Conservation (phyloP, 1,139 yeast species). For the Zygosaccharomyces pseudobailii region DNA sequence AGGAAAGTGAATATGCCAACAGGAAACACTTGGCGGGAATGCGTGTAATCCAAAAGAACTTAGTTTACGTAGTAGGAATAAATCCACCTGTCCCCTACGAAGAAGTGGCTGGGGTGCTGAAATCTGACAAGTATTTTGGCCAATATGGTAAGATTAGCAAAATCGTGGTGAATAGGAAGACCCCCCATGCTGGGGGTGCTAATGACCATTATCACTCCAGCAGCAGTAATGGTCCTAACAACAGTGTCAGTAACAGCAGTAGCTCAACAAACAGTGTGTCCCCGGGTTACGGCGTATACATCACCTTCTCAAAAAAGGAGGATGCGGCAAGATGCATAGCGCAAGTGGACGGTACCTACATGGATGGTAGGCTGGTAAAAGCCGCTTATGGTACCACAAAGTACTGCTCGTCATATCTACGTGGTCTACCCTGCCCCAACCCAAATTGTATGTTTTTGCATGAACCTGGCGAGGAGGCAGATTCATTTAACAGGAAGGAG, state of each 20-base stretch:
- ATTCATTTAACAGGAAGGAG: conserved; percentile 90
- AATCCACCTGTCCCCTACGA: conserved; percentile 85
- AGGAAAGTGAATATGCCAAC: conserved; percentile 82
- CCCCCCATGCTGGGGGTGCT: conserved; percentile 39
- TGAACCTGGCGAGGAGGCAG: conserved; percentile 99
- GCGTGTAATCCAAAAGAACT: conserved; percentile 94
- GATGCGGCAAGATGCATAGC: conserved; percentile 92
- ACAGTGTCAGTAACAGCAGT: conserved; percentile 31
- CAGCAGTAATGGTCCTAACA: conserved; percentile 38
- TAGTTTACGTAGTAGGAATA: conserved; percentile 93
- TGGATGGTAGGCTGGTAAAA: conserved; percentile 80
- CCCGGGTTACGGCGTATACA: conserved; percentile 92
- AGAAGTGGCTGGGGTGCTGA: conserved; percentile 76
- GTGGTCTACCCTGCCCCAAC: conserved; percentile 96
- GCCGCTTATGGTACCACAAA: conserved; percentile 99
- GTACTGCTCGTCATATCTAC: conserved; percentile 89
- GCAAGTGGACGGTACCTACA: conserved; percentile 89
- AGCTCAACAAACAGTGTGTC: conserved; percentile 45
- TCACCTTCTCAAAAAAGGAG: conserved; percentile 86
- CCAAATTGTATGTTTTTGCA: conserved; percentile 99
- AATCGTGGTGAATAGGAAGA: conserved; percentile 83
- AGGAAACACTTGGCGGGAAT: conserved; percentile 94
- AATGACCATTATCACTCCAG: conserved; percentile 41
- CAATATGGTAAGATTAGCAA: conserved; percentile 95
- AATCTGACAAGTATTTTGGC: conserved; percentile 93